phyloP scores from a whole-genome alignment of 1,284 basidiomycete genomes.

The Waitea zeae region DNA sequence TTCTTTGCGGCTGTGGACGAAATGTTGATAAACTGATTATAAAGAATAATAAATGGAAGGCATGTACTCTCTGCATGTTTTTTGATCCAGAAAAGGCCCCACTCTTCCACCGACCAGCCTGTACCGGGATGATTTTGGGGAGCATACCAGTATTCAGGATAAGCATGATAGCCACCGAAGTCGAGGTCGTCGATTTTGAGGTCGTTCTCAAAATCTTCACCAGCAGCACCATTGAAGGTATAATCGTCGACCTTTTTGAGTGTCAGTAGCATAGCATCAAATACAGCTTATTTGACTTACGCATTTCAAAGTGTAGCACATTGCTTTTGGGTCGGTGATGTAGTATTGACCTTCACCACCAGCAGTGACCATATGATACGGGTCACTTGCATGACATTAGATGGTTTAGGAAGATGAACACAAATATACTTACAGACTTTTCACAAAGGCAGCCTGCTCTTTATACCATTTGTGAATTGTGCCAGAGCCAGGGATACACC shows the following conservation, averaged over 20 bases:
- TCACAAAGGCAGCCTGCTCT: conserved; percentile 29
- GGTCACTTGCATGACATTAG: too few relatives aligned
- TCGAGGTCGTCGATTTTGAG: conserved; percentile 33
- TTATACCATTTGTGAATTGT: conserved; percentile 32
- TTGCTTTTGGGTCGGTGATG: conserved; percentile 22
- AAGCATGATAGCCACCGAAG: conserved; percentile 33
- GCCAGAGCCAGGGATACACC: conserved; percentile 27
- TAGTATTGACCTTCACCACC: conserved; percentile 42
- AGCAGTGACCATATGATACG: conserved; percentile 35
- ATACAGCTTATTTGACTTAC: too few relatives aligned
- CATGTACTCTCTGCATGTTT: conserved; percentile 23
- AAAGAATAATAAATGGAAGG: not conserved
- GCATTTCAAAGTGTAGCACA: conserved; percentile 9
- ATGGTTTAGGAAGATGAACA: too few relatives aligned
- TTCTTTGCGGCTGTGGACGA: conserved; percentile 23
- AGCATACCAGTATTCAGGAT: conserved; percentile 22
- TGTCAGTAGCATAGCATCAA: not conserved
- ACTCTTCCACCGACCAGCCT: conserved; percentile 28
- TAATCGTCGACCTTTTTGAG: conserved; percentile 25
- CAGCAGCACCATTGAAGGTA: conserved; percentile 40
- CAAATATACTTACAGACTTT: too few relatives aligned
- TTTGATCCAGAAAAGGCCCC: conserved; percentile 37
- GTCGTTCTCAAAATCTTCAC: conserved; percentile 35
- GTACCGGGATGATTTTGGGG: conserved; percentile 27
- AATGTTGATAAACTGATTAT: not conserved